These are phyloP conservation scores for Pythium scleroteichum DNA, from an alignment of 352 stramenopile species.

Conservation along the genomic window DNA sequence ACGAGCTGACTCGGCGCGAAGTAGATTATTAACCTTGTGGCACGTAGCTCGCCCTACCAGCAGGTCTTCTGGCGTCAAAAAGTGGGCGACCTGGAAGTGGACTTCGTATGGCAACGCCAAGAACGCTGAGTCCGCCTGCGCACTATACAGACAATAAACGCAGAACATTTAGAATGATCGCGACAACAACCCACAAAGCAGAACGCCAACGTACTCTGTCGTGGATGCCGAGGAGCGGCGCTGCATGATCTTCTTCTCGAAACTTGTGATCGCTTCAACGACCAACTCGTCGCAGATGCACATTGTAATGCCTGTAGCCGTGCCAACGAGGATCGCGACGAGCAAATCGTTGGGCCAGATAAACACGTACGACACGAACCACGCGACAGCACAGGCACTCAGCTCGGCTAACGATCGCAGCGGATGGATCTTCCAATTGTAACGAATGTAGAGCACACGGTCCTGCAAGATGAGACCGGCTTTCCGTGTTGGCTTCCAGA, in stretches of 20 bases:
- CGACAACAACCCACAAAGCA: too few species aligned
- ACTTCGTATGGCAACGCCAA: constrained; percentile 80
- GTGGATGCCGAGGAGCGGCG: constrained; percentile 3
- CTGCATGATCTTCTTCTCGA: constrained; percentile 65
- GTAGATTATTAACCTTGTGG: constrained; percentile 81
- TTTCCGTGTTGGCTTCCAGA: constrained; percentile 80
- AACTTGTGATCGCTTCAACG: constrained; percentile 61
- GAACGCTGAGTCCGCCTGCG: constrained; percentile 61
- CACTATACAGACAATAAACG: constrained; percentile 35
- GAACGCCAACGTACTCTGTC: constrained; percentile 23
- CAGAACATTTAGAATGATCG: constrained; percentile 2
- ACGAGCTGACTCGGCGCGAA: constrained; percentile 78
- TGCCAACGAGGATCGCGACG: constrained; percentile 75
- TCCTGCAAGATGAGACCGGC: constrained; percentile 82
- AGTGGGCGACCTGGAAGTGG: constrained; percentile 77
- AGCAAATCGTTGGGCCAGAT: constrained; percentile 72
- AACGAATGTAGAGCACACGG: constrained; percentile 60
- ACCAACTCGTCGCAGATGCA: constrained; percentile 76
- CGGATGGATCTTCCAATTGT: constrained; percentile 60
- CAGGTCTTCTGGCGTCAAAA: constrained; percentile 75
- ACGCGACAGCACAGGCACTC: constrained; percentile 48
- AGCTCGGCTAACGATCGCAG: constrained; percentile 60
- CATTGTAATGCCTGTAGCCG: constrained; percentile 59
- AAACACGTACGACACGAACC: constrained; percentile 68
- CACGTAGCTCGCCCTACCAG: constrained; percentile 71